phyloP scores from a whole-genome alignment of 352 stramenopile species.

The Phytopythium oedochilum region DNA sequence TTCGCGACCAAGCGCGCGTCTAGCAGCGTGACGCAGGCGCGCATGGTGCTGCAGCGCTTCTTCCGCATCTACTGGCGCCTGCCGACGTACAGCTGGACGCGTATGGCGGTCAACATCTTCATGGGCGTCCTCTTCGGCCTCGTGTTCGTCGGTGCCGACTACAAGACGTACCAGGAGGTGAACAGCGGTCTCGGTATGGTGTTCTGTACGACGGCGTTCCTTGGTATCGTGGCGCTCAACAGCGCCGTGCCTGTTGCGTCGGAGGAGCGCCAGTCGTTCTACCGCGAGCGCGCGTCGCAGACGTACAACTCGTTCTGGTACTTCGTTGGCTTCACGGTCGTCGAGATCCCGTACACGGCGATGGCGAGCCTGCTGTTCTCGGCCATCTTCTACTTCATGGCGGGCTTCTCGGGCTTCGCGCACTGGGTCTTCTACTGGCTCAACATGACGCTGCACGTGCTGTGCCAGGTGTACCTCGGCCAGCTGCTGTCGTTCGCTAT shows the following conservation, averaged over 20 bases:
- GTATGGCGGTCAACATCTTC: constrained; percentile 38
- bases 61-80: constrained; percentile 73
- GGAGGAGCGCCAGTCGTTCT: constrained; percentile 71
- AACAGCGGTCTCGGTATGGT: constrained; percentile 61
- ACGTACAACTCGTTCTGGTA: constrained; percentile 89
- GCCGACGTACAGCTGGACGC: constrained; percentile 72
- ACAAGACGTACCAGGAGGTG: constrained; percentile 30
- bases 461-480: constrained; percentile 36
- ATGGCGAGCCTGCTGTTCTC: constrained; percentile 26
- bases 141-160: constrained; percentile 29
- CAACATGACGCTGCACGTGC: constrained; percentile 23
- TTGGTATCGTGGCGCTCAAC: constrained; percentile 68
- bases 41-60: constrained; percentile 45
- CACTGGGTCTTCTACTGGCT: constrained; percentile 28
- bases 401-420: constrained; percentile 18
- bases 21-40: constrained; percentile 14
- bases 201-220: constrained; percentile 77
- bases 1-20: constrained; percentile 29
- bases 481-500: constrained; percentile 29
- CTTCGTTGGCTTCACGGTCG: constrained; percentile 59
- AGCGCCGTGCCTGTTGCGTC: constrained; percentile 66
- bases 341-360: constrained; percentile 55
- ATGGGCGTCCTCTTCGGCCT: constrained; percentile 59
- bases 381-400: constrained; percentile 25
- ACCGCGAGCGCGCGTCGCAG: constrained; percentile 85